These are phyloP conservation scores for Carallia pectinifolia DNA, from an alignment of 345 rosid species.

Conservation along the genomic window DNA sequence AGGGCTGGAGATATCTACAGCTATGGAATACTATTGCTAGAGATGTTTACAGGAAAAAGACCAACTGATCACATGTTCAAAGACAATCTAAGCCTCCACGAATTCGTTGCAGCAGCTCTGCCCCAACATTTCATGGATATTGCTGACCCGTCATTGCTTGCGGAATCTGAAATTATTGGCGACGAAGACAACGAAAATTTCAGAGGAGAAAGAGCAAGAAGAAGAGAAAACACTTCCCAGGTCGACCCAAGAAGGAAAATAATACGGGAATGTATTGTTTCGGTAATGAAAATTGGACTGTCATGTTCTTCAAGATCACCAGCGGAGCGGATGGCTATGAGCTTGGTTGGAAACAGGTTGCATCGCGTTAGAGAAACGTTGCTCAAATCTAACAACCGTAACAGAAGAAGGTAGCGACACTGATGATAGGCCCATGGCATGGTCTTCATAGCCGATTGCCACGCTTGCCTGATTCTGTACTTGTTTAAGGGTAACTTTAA, in stretches of 20 bases:
- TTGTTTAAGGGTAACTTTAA: too few relatives aligned
- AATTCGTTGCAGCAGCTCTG: constrained; percentile 18
- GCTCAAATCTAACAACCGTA: neutral
- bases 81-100: neutral
- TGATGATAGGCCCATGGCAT: too few relatives aligned
- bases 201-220: constrained; percentile 9
- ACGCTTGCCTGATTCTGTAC: too few relatives aligned
- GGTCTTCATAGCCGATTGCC: too few relatives aligned
- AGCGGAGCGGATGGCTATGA: constrained; percentile 11
- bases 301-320: constrained; percentile 19
- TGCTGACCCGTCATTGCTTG: constrained; percentile 19
- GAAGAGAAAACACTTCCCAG: neutral
- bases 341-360: constrained; percentile 22
- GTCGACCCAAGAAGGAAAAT: neutral
- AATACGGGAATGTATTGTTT: constrained; percentile 21
- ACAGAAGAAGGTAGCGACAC: neutral
- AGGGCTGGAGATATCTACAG: neutral
- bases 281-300: constrained; percentile 21
- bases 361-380: constrained; percentile 16
- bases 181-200: neutral
- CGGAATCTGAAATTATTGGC: constrained; percentile 5
- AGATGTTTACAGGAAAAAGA: neutral
- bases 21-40: constrained; percentile 7
- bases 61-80: constrained; percentile 2
- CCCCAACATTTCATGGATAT: constrained; percentile 18